These are phyloP conservation scores for Syzygium grande DNA, from an alignment of 345 rosid species.

Conservation along the genomic window DNA sequence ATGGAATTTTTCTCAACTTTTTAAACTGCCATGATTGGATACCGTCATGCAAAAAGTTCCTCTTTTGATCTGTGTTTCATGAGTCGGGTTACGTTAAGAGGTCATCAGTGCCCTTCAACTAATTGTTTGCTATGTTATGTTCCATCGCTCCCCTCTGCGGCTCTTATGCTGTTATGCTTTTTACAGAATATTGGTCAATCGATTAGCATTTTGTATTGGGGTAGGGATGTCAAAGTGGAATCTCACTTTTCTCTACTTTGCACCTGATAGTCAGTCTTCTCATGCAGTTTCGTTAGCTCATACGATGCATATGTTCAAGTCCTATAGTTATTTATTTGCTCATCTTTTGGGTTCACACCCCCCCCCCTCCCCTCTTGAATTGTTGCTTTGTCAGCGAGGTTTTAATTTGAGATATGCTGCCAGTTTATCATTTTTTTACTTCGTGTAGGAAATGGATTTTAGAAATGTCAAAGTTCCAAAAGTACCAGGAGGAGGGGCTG, in stretches of 20 bases:
- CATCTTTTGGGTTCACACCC: background rate
- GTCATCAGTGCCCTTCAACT: background rate
- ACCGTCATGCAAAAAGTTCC: background rate
- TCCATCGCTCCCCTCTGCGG: background rate
- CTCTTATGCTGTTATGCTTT: background rate
- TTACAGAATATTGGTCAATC: background rate
- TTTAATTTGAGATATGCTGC: background rate
- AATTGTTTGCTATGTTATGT: background rate
- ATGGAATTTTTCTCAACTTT: background rate
- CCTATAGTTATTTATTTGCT: background rate
- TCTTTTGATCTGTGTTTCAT: background rate
- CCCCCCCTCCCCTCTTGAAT: too few relatives aligned
- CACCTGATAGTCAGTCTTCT: background rate
- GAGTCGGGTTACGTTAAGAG: background rate
- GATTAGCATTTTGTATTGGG: background rate
- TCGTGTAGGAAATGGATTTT: constrained; percentile 17
- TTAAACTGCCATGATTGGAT: background rate
- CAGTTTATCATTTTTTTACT: background rate
- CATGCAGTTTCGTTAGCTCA: background rate
- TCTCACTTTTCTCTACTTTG: background rate
- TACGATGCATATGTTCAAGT: background rate
- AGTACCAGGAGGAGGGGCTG: constrained; percentile 62
- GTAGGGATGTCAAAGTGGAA: background rate
- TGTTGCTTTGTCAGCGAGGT: background rate
- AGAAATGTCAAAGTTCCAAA: constrained; percentile 64